Conservation (phyloP, 2,329 filamentous ascomycete genomes). For the Venturia asperata region DNA sequence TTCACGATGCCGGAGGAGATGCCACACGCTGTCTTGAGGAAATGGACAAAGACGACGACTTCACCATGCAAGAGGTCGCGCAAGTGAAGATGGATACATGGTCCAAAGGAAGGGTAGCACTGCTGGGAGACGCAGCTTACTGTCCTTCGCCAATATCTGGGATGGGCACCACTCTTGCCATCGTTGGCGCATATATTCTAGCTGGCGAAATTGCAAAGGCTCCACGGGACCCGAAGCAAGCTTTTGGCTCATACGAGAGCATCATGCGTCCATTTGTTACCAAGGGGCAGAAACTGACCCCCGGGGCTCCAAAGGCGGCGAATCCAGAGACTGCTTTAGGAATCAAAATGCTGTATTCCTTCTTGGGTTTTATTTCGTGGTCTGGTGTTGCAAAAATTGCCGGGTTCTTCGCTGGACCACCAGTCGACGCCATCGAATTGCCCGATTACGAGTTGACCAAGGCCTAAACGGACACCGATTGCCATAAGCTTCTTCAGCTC, state of each 20-base stretch:
- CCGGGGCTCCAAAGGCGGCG: conserved; percentile 25
- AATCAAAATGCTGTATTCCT: conserved; percentile 22
- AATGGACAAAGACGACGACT: conserved; percentile 37
- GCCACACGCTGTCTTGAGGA: conserved; percentile 31
- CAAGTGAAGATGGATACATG: conserved; percentile 34
- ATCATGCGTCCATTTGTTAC: conserved; percentile 24
- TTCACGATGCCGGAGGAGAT: conserved; percentile 34
- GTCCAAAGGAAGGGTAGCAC: conserved; percentile 30
- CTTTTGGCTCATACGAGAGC: conserved; percentile 26
- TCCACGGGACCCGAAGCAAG: conserved; percentile 23
- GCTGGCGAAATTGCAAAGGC: conserved; percentile 20
- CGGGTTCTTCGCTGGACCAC: not conserved
- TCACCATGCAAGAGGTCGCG: conserved; percentile 40
- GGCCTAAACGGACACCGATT: too few species aligned
- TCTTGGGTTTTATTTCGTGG: conserved; percentile 20
- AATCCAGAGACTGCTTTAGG: conserved; percentile 28
- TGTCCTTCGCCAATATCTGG: conserved; percentile 29
- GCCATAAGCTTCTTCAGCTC: not conserved
- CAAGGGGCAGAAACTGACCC: conserved; percentile 25
- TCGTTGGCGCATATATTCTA: conserved; percentile 20
- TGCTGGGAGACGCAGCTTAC: conserved; percentile 36
- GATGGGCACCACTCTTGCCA: conserved; percentile 23
- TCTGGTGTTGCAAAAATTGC: conserved; percentile 16
- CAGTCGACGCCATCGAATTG: not conserved
- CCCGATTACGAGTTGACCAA: not conserved